A percentile compares a stretch with the other conserved stretches of the same genome.
phyloP scores from a whole-genome alignment of 345 rosid species.

The Noccaea caerulescens region DNA sequence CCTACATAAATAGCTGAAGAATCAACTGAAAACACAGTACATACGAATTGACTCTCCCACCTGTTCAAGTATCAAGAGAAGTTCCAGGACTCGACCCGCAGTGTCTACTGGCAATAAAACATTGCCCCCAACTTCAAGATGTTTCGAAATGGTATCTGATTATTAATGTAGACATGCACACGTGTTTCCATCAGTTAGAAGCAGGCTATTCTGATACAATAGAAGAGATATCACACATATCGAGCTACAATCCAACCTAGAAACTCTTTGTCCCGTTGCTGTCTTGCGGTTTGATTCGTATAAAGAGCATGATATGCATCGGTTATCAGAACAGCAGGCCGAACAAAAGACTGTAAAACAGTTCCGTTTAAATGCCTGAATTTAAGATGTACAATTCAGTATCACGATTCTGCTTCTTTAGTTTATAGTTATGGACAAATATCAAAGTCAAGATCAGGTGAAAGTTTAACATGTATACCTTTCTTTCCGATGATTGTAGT shows the following conservation, averaged over 20 bases:
- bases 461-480: slow-evolving; percentile 52
- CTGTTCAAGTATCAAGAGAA: slow-evolving; percentile 88
- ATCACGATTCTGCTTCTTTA: slow-evolving; percentile 16
- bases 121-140: slow-evolving; percentile 83
- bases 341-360: slow-evolving; percentile 81
- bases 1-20: slow-evolving; percentile 23
- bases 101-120: slow-evolving; percentile 93
- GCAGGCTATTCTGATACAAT: not conserved
- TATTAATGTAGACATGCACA: slow-evolving; percentile 18
- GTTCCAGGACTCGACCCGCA: slow-evolving; percentile 92
- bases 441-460: slow-evolving; percentile 22
- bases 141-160: slow-evolving; percentile 61
- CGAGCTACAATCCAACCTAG: slow-evolving; percentile 51
- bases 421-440: slow-evolving; percentile 1
- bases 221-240: slow-evolving; percentile 13
- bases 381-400: slow-evolving; percentile 35
- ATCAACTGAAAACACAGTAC: slow-evolving; percentile 26
- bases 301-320: slow-evolving; percentile 93
- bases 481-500: slow-evolving; percentile 95
- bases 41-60: slow-evolving; percentile 44
- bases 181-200: slow-evolving; percentile 11
- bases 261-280: slow-evolving; percentile 85
- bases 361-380: slow-evolving; percentile 98
- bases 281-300: slow-evolving; percentile 75
- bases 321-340: slow-evolving; percentile 95